Evolutionary conservation across 2,329 filamentous ascomycete species (phyloP), one percentile per base, ranked within the genome.

Genomic region (Colletotrichum falcatum): DNA sequence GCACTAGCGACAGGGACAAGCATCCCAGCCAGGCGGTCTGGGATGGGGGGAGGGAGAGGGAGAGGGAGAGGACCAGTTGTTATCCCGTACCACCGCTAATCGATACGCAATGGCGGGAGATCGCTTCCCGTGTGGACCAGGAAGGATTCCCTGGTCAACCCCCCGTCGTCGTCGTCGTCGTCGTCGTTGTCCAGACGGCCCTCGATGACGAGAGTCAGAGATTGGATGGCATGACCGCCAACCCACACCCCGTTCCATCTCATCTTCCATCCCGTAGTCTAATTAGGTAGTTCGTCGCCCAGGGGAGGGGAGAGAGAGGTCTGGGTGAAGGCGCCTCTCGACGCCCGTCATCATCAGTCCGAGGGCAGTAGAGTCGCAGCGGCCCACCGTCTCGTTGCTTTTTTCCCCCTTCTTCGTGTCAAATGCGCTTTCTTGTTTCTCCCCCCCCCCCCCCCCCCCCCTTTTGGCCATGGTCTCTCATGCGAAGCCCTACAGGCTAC

Each of bases 71-170:
- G n/a, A n/a, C n/a, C n/a, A n/a, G n/a, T n/a, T n/a, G n/a, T n/a
- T n/a, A n/a, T n/a, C 35, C 56, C 30, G 51, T 70, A 44, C 53
- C 49, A 59, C 51, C 62, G 42, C 51, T 12, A 46, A 53, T 68
- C 58, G 58, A 23, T 56, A 61, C 65, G 60, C 48, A 65, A 64
- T 51, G 60, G 65, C 69, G 69, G 69, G 69, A 71, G 69, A 71
- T 71, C 65, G 48, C n/a, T 60, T 56, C 20, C 54, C 65, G 62
- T 59, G 69, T 65, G 69, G 69, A 23, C 49, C 37, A 46, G 33
- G 28, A 67, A 39, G 33, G 28, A 70, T 70, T 70, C 28, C 64
- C 58, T 67, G 51, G 65, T 44, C 59, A 71, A 68, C 42, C 26
- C 23, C 23, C 48, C 26, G 37, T 64, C 51, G 20, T 71, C 54